These are phyloP conservation scores for Dioscorea dumetorum DNA, from an alignment of 106 monocot species.

Conservation along the genomic window DNA sequence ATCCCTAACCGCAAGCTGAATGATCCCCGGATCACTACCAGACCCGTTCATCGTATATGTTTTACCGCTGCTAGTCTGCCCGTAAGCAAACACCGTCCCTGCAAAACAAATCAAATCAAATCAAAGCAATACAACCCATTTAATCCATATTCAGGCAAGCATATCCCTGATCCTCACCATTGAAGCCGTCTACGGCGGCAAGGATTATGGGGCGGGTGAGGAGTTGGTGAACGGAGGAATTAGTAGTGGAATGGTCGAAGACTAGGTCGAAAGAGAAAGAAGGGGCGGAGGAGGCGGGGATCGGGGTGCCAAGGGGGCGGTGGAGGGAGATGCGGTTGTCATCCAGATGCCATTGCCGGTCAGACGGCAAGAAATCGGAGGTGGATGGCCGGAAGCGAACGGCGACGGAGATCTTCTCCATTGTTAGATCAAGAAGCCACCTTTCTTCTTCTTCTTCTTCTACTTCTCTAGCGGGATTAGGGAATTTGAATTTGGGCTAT, in stretches of 20 bases:
- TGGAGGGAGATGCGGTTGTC: conserved; percentile 79
- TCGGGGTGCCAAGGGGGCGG: conserved; percentile 38
- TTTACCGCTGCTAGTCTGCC: conserved; percentile 97
- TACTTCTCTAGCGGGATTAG: neutral
- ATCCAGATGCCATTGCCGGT: conserved; percentile 58
- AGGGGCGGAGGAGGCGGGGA: conserved; percentile 15
- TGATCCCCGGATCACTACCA: conserved; percentile 65
- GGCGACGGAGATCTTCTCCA: conserved; percentile 96
- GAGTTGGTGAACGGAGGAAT: conserved; percentile 39
- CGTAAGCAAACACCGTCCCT: conserved; percentile 98
- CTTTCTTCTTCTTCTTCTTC: too few species aligned
- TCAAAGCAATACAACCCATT: neutral
- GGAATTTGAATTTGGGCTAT: neutral
- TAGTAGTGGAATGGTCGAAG: conserved; percentile 53
- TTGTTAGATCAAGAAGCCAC: conserved; percentile 5
- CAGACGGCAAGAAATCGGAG: conserved; percentile 8
- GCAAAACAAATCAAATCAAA: neutral
- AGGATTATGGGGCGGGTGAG: conserved; percentile 67
- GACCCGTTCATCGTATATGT: conserved; percentile 96
- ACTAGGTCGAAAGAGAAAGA: conserved; percentile 58
- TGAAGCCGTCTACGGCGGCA: conserved; percentile 83
- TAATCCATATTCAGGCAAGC: too few species aligned
- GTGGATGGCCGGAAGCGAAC: conserved; percentile 76
- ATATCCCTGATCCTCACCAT: conserved; percentile 27
- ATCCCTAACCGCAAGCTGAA: conserved; percentile 68